Base-by-base conservation (phyloP, 345 rosid species). In the Streptanthus diversifolius region DNA sequence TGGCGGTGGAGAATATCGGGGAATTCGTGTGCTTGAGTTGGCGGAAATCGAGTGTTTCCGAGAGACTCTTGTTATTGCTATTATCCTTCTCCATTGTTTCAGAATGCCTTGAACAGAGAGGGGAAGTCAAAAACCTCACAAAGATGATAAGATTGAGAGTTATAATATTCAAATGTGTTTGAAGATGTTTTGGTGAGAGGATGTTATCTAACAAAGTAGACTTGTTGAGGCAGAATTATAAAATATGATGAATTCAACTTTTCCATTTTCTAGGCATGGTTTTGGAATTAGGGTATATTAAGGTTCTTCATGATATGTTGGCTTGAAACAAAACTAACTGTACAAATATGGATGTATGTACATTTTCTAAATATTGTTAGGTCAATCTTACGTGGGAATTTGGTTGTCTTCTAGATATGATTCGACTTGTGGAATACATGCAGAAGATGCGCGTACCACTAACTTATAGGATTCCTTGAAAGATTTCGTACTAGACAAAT, bases 11-110 rank as follows among this genome's bases (percentile, higher is more conserved):
- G 41, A 85, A 39, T 8, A 80, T 7, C 5, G 73, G 35, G 0
- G 79, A 67, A 49, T 79, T 84, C 13, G 68, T 76, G 30, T 60
- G 68, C 33, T 73, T 35, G 40, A 57, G 47, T 13, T 45, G 43
- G 47, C 73, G 76, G 53, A 21, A 19, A 62, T 71, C 70, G 6
- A 68, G 43, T 71, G 58, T 15, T 49, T 48, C 66, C 44, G 59
- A 55, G 51, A 53, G 35, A 36, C 53, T 18, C 36, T 63, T 78
- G 70, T 79, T 70, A 24, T 19, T 51, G 40, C 18, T 25, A 29
- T 59, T 73, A 27, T 77, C 72, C 54, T 71, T 71, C 51, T 66
- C 76, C 77, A 77, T 72, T 40, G 77, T 52, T 71, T 35, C n/a
- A 51, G 35, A 64, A 64, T 70, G 61, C 41, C 4, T 64, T 40